Base-by-base conservation (phyloP, 768 basidiomycete genomes). In the Sporobolomyces phaffii region DNA sequence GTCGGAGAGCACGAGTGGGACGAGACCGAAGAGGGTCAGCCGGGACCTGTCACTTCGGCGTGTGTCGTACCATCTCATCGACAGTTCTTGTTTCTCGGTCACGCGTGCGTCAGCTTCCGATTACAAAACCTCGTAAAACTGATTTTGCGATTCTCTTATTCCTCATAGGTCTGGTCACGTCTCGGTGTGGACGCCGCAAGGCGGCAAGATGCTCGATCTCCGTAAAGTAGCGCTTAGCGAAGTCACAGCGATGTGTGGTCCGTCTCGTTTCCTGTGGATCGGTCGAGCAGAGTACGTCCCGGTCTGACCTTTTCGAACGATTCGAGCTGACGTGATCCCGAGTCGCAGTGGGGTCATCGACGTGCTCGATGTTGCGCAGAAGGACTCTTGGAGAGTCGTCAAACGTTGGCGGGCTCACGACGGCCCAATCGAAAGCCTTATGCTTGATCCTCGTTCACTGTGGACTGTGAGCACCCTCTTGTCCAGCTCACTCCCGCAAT, bases 351-450 rank as follows among this genome's bases (percentile, higher is more conserved):
- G 94, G 0, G 81, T 81, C 76, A 88, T 97, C 52, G 81, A 85
- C 14, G 89, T 85, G 3, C 92, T 89, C 76, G 91, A 93, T 74
- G 70, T 78, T 34, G 77, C 78, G 11, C 78, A 81, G n/a, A 81
- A 81, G 66, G 90, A 20, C 9, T 28, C 91, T 17, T 97, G 93
- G 92, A 76, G 85, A 20, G 84, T 89, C 67, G 89, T 89, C 68
- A 96, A 94, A 76, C 81, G 82, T 36, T 97, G 91, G 91, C 81
- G 81, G 63, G 92, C 90, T 11, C 91, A 94, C 76, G 81, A 47
- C 77, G 80, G 36, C 73, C 75, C 57, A 74, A 86, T 62, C 86
- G 89, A 0, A 84, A 91, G 45, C 75, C 83, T 75, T 81, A 80
- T 71, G 75, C 85, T 90, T 29, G 90, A 96, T 76, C 83, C 84